These are phyloP conservation scores for Crithidia fasciculata DNA, from an alignment of 208 protist genomes.

Conservation along the genomic window DNA sequence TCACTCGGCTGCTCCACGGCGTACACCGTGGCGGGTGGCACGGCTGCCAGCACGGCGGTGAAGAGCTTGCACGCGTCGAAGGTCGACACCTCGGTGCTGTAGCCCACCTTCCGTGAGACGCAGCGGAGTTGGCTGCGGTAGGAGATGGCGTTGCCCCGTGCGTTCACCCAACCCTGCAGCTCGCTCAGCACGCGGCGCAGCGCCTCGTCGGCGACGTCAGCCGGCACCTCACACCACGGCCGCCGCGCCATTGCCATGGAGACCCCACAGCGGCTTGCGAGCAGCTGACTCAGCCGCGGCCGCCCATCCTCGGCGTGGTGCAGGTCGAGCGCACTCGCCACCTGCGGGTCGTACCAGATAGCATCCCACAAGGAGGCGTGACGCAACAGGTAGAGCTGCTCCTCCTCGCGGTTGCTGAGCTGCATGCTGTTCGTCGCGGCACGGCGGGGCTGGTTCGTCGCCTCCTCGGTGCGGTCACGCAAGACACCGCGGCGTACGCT, in stretches of 20 bases:
- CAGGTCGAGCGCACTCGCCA: constrained; percentile 72
- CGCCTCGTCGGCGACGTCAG: constrained; percentile 53
- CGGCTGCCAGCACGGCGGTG: constrained; percentile 58
- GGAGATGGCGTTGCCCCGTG: constrained; percentile 34
- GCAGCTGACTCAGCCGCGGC: constrained; percentile 73
- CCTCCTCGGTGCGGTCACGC: constrained; percentile 54
- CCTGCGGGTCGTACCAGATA: constrained; percentile 81
- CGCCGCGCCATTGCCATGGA: constrained; percentile 69
- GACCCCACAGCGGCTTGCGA: constrained; percentile 82
- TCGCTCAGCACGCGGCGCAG: constrained; percentile 63
- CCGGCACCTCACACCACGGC: constrained; percentile 79
- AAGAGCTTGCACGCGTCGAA: constrained; percentile 85
- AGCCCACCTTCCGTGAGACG: constrained; percentile 67
- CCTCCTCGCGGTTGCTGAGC: constrained; percentile 77
- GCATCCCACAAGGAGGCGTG: constrained; percentile 84
- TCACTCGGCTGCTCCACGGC: constrained; percentile 25
- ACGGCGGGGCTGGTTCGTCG: constrained; percentile 31
- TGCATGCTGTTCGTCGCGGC: constrained; percentile 52
- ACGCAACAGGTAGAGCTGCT: constrained; percentile 79
- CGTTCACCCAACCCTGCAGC: constrained; percentile 55
- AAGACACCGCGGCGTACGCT: constrained; percentile 54
- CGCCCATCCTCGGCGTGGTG: constrained; percentile 85
- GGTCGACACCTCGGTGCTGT: constrained; percentile 81
- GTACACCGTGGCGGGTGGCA: constrained; percentile 46
- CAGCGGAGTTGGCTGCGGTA: constrained; percentile 59